Base-by-base conservation (phyloP, 140 eudicot genomes). In the Eryngium alpinum region DNA sequence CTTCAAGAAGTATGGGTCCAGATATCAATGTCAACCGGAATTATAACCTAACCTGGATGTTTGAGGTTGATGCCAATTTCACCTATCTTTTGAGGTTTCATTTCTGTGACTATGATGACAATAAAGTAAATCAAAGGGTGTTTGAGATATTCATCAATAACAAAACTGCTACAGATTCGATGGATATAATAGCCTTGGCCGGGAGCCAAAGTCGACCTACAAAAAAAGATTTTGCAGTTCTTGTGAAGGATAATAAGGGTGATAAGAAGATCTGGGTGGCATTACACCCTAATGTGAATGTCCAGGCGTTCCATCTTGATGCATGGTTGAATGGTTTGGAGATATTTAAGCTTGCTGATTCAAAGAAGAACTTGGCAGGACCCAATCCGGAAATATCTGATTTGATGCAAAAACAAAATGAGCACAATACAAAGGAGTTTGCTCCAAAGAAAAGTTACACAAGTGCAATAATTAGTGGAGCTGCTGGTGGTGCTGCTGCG, bases 11-110 rank as follows among this genome's bases (percentile, higher is more conserved):
- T n/a, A 88, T 90, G 84, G 97, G 96, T 28, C 88, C 90, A 9
- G 86, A 86, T 70, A 81, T 85, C 1, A 83, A 89, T 65, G 9
- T 90, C 2, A 92, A 90, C 74, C 77, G 77, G 74, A 84, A 89
- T 15, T 74, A 81, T 46, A 92, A 92, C 70, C 92, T 92, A 66
- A 90, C 96, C 1, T 92, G 97, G 97, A 50, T 80, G 28, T 89
- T 92, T 77, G 85, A 78, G 78, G 93, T 86, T 10, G 96, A 92
- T 79, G 89, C 92, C 0, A 86, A 85, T 63, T 92, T 90, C 82
- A 84, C 87, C 32, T 92, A 92, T 81, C 77, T 92, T 27, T 83
- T 90, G 46, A 90, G 96, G 82, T 85, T 92, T 69, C 97, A 92
- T 73, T 92, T 92, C 59, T 92, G 97, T 77, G 97, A 92, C 25